These are phyloP conservation scores for Phyllosticta citriasiana DNA, from an alignment of 2,329 filamentous ascomycete genomes.

Conservation along the genomic window DNA sequence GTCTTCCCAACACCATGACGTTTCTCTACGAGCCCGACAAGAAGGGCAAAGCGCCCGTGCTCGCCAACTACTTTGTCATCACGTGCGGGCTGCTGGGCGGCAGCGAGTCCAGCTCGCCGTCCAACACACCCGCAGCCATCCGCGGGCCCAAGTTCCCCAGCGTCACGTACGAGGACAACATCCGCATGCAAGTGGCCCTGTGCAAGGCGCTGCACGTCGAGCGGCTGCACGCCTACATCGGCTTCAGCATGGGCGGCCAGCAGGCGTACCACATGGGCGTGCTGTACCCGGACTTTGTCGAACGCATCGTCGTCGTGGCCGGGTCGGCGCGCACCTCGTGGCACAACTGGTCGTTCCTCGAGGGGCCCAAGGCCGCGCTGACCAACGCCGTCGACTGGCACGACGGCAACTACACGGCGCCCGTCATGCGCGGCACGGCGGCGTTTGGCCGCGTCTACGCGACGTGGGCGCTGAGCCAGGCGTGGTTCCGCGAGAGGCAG, in stretches of 20 bases:
- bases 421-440: slow-evolving; percentile 15
- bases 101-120: slow-evolving; percentile 45
- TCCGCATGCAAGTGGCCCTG: slow-evolving; percentile 40
- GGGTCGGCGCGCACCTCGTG: slow-evolving; percentile 40
- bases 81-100: slow-evolving; percentile 44
- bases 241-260: slow-evolving; percentile 49
- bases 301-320: slow-evolving; percentile 34
- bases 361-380: slow-evolving; percentile 42
- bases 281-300: slow-evolving; percentile 41
- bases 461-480: slow-evolving; percentile 31
- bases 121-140: slow-evolving; percentile 27
- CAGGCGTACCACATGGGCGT: slow-evolving; percentile 44
- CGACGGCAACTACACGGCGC: not conserved
- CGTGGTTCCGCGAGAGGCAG: slow-evolving; percentile 31
- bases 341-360: slow-evolving; percentile 47
- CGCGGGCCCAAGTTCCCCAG: slow-evolving; percentile 31
- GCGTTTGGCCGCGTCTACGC: slow-evolving; percentile 31
- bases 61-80: slow-evolving; percentile 37
- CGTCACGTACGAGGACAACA: slow-evolving; percentile 41
- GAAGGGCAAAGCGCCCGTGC: slow-evolving; percentile 20
- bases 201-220: slow-evolving; percentile 33
- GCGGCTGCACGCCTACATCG: slow-evolving; percentile 39
- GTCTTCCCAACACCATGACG: slow-evolving; percentile 39
- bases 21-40: slow-evolving; percentile 34
- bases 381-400: slow-evolving; percentile 32